Base-by-base conservation (phyloP, 371 early-diverging fungal species). In the Rhizopus microsporus region DNA sequence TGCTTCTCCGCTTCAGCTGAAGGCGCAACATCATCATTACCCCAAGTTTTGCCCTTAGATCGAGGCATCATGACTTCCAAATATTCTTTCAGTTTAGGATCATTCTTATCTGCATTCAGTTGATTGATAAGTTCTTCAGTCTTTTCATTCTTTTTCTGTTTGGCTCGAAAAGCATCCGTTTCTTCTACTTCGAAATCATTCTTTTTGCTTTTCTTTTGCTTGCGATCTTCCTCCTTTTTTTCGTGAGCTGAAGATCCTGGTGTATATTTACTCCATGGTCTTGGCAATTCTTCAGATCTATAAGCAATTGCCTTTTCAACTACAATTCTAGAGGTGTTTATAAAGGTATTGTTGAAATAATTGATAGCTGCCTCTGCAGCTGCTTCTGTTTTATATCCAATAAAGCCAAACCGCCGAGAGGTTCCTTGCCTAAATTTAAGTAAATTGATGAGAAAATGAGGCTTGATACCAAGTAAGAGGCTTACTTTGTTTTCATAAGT, bases 261-360 rank as follows among this genome's bases (percentile, higher is more conserved):
- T 13, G 93, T 82, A 68, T 95, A 83, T 59, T 85, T 80, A 66
- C 91, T 90, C 97, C 98, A 97, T 23, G 96, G 88, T 51, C 96
- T 84, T 5, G 93, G 88, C n/a, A 97, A 74, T 2, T 80, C 69
- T 16, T 79, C 68, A 52, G 90, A 89, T 32, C 87, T 87, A 65
- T 92, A 85, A 16, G 93, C 85, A 65, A 90, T 88, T 5, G 98
- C 97, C 37, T 87, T 78, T 64, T 94, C 94, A 5, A 98, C 96
- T 4, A 71, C 63, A 32, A 98, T 89, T 54, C 79, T 77, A 5
- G 93, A 89, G 3, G 95, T 97, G 64, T 95, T 94, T 54, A 98
- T 89, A 67, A 84, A 97, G 4, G 96, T 90, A 50, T 86, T 82
- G 80, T 97, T 87, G 68, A 95, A 98, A 68, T 95, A 90, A 42